Percentiles rank a stretch among this genome's conserved stretches.
Conservation (phyloP, 1,139 yeast species). For the Geotrichum fermentans region DNA sequence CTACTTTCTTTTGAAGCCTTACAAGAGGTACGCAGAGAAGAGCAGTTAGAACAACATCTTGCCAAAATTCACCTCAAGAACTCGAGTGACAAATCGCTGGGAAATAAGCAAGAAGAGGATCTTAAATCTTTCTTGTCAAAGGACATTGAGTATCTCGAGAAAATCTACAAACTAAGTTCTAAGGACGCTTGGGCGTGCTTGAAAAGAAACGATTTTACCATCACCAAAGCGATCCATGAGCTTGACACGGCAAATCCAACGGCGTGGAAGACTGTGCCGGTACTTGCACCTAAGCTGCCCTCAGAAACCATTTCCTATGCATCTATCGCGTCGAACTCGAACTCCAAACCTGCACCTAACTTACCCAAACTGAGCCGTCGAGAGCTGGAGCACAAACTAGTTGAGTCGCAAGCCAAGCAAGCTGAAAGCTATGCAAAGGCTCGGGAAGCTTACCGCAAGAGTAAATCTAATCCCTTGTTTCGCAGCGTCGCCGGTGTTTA, state of each 20-base stretch:
- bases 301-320: not conserved
- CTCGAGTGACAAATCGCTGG: not conserved
- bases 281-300: not conserved
- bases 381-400: conserved; percentile 2
- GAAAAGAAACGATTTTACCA: not conserved
- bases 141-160: conserved; percentile 8
- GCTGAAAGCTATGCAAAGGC: conserved; percentile 6
- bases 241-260: not conserved
- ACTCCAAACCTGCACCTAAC: not conserved
- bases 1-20: conserved; percentile 16
- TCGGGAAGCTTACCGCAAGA: conserved; percentile 22
- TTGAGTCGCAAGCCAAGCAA: not conserved
- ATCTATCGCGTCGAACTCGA: not conserved
- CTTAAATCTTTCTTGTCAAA: conserved; percentile 3
- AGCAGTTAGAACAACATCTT: conserved; percentile 10
- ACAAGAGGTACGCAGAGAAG: conserved; percentile 7
- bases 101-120: not conserved
- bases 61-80: conserved; percentile 5
- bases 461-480: conserved; percentile 28
- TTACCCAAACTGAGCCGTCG: not conserved
- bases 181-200: conserved; percentile 8
- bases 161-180: conserved; percentile 1
- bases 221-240: conserved; percentile 3
- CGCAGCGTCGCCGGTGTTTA: conserved; percentile 31
- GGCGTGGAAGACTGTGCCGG: not conserved